Base-by-base conservation (phyloP, 768 basidiomycete species). In the Russula compacta region DNA sequence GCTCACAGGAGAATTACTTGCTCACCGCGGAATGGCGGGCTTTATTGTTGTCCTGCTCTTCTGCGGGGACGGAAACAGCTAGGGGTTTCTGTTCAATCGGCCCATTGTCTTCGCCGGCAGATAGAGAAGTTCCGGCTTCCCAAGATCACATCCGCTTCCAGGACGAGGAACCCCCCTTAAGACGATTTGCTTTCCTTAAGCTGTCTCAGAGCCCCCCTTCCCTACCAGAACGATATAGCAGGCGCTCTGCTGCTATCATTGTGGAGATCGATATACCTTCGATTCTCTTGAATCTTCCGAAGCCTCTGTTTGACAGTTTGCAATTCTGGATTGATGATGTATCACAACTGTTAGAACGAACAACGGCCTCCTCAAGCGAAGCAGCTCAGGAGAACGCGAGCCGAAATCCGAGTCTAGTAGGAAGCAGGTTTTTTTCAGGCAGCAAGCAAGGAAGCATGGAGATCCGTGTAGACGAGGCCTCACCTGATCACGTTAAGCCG, bases 271-370 rank as follows among this genome's bases (percentile, higher is more conserved):
- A 75, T 44, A 70, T 95, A 14, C 91, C 92, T 14, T 84, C 85
- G 4, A 71, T 88, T n/a, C 74, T 81, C 66, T 70, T 79, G 11
- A 74, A 81, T 42, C 66, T 92, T 51, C 77, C 81, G 10, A 95
- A 98, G 71, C 68, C 73, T 6, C 63, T 76, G 2, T 72, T 94
- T 8, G 92, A 98, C 69, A 81, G 82, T 12, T 71, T 98, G 17
- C 93, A 98, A 71, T 87, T 86, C 68, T 91, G 88, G 79, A 86
- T 85, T 7, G 97, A 99, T 69, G 94, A 98, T 69, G 70, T 85
- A 32, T 75, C 84, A n/a, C 91, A 89, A 67, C 79, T 87, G 53
- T 67, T 86, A 4, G 87, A 88, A 54, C 77, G 74, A 15, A 72
- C 76, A 6, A 42, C 48, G n/a, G 44, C 59, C 12, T 66, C 65